phyloP scores from a whole-genome alignment of 2,329 filamentous ascomycete genomes.

The Bipolaris oryzae region DNA sequence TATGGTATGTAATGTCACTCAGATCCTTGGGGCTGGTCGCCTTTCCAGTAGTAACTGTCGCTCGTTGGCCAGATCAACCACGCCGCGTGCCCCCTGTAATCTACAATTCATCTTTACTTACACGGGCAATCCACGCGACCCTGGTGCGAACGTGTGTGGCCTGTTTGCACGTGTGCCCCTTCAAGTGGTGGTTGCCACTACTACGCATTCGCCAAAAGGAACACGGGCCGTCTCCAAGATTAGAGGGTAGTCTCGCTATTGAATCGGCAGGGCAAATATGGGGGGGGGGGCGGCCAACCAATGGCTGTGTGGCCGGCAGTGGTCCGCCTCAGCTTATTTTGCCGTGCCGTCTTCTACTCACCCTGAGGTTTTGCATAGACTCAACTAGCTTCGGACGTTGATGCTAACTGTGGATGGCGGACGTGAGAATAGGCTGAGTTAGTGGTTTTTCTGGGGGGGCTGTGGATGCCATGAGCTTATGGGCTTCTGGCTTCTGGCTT shows the following conservation, averaged over 20 bases:
- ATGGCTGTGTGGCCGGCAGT: not conserved
- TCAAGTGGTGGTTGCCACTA: no score
- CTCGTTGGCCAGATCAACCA: no score
- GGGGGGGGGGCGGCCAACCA: not conserved
- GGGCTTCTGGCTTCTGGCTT: no score
- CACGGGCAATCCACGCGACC: not conserved
- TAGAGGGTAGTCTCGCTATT: not conserved
- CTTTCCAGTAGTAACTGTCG: no score
- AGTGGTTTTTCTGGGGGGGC: not conserved
- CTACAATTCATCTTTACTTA: not conserved
- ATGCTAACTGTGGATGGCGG: not conserved
- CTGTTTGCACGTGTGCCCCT: no score
- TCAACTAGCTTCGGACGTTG: not conserved
- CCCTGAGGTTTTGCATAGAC: constrained; percentile 1
- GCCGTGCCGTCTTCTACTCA: constrained; percentile 4
- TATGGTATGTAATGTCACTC: no score
- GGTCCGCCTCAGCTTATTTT: not conserved
- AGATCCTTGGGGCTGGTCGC: no score
- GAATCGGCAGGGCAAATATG: not conserved
- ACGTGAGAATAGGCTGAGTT: not conserved
- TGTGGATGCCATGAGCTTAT: no score
- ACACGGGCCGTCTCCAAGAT: not conserved
- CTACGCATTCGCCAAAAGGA: not conserved
- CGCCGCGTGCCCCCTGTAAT: no score
- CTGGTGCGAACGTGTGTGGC: not conserved